Evolutionary conservation across 805 yeast genomes (phyloP), one percentile per base, ranked within the genome.

Genomic region (Brettanomyces custersianus): DNA sequence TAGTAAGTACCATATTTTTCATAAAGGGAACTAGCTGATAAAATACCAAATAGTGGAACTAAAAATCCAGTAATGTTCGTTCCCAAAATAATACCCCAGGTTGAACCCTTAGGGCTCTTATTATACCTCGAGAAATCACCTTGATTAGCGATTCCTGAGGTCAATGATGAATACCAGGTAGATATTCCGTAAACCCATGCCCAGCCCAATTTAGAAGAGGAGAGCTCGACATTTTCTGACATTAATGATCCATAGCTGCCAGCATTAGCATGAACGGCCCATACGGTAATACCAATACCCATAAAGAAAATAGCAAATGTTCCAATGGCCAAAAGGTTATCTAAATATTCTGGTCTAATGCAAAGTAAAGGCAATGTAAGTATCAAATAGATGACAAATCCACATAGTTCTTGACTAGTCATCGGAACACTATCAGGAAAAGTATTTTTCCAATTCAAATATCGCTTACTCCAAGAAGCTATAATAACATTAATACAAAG

Each of bases 11-110:
- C 48, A 25, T 39, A 37, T 39, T 40, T 56, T 24, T 52, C 55
- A 19, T 54, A 41, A 20, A 66, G 54, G 3, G 72, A 67, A 23
- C 68, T 61, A 6, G 74, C 66, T 15, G 63, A 55, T 24, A 70
- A 38, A 18, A 68, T 43, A 19, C 75, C 74, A 47, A 68, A 57
- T 19, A 69, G 45, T 13, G 75, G 73, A 19, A 69, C 63, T 18
- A 47, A 31, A 21, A 39, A 40, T 11, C 47, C 46, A 16, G 34
- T 18, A 3, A 46, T 11, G 21, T 67, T 48, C 6, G 60, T 56
- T 7, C 72, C 72, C 15, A 60, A 48, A 4, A 66, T 28, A 32
- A 58, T 63, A 15, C 69, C 69, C 13, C 25, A 22, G 10, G 33
- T 31, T 8, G 42, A 37, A n/a, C 41, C 36, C 34, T 41, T 36